phyloP scores from a whole-genome alignment of 192 early-diverging fungal species.

The Piromyces sp. region DNA sequence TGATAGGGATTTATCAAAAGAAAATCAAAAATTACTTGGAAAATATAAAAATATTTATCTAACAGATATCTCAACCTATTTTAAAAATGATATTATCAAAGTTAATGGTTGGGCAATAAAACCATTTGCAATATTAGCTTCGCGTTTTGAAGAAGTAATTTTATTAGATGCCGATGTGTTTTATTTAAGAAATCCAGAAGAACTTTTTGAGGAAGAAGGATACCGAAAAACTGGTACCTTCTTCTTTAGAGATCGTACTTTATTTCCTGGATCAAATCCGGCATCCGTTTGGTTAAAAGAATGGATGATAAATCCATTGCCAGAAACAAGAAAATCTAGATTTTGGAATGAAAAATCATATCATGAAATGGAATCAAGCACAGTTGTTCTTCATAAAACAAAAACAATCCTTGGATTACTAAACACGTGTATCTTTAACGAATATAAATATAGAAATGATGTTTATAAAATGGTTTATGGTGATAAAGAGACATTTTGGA shows the following conservation, averaged over 20 bases:
- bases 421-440: conserved; percentile 15
- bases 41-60: conserved; percentile 13
- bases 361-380: conserved; percentile 41
- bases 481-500: no score
- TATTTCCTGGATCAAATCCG: conserved; percentile 12
- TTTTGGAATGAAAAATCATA: neutral
- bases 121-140: conserved; percentile 46
- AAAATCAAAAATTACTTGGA: conserved; percentile 9
- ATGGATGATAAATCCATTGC: conserved; percentile 20
- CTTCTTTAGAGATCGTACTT: conserved; percentile 47
- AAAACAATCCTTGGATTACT: conserved; percentile 27
- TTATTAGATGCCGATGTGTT: conserved; percentile 54
- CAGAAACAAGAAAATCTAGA: neutral
- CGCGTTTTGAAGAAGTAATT: conserved; percentile 38
- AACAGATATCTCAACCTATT: conserved; percentile 9
- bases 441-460: neutral
- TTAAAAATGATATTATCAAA: conserved; percentile 17
- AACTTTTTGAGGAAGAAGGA: conserved; percentile 23
- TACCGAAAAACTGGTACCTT: conserved; percentile 28
- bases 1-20: conserved; percentile 14
- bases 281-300: conserved; percentile 28
- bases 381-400: conserved; percentile 32
- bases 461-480: no score
- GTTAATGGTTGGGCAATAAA: conserved; percentile 49
- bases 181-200: conserved; percentile 37